Percentiles rank a stretch among this genome's conserved stretches.
Evolutionary conservation across 257 asterid genomes (phyloP).

Genomic region (Solanum etuberosum): DNA sequence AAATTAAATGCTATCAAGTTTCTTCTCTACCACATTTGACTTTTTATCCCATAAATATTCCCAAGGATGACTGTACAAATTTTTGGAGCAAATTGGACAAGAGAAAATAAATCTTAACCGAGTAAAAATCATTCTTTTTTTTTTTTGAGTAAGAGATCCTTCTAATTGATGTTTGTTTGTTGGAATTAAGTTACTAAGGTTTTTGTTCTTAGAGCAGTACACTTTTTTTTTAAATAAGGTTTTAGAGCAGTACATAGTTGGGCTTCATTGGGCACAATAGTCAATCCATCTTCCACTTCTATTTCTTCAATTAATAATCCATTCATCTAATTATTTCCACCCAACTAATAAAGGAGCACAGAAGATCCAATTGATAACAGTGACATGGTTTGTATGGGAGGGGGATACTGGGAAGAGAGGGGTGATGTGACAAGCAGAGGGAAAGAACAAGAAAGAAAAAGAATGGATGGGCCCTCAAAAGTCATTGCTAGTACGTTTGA

Average conservation of each 20-base stretch:
- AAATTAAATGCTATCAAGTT: background rate
- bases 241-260: background rate
- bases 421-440: background rate
- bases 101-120: background rate
- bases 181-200: background rate
- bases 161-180: background rate
- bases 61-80: background rate
- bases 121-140: background rate
- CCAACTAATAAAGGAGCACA: background rate
- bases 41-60: background rate
- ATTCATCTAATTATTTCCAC: background rate
- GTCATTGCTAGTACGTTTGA: background rate
- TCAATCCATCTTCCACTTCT: background rate
- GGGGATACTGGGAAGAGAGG: too few species aligned
- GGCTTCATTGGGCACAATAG: background rate
- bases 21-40: background rate
- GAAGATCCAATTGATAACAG: background rate
- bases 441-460: too few species aligned
- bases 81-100: background rate
- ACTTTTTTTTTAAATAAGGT: background rate
- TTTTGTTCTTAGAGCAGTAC: background rate
- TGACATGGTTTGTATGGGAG: background rate
- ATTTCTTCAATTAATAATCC: background rate
- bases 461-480: background rate
- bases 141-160: background rate